Evolutionary conservation across 805 yeast species (phyloP), one percentile per base, ranked within the genome.

Genomic region (Wickerhamiella sorbophila): DNA sequence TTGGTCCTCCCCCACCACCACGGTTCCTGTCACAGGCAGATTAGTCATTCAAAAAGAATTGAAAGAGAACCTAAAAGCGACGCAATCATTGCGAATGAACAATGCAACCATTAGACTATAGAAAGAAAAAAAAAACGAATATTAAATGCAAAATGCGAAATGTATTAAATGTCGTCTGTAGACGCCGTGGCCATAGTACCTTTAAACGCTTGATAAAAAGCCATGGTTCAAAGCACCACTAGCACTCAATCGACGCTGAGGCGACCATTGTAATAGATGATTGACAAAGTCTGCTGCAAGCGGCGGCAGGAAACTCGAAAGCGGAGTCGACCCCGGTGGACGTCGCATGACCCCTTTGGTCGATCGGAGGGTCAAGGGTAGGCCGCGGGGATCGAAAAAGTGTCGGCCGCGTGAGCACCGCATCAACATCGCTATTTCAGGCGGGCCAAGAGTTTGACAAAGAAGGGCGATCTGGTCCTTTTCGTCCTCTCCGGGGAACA

Each of bases 401-500:
- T 60, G 34, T 31, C 51, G 48, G 2, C 59, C 52, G 8, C 70
- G 50, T 8, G 60, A 46, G 41, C 66, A 58, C n/a, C 48, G 44
- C 32, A 47, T 50, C 18, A 66, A 44, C 33, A 63, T 42, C 2
- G 43, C 27, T 49, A 69, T 71, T 44, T 70, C 77, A 4, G 97
- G 97, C 3, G 93, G 88, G 1, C 98, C 98, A 52, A 88, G 67
- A 36, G 86, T 64, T 60, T 88, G 86, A 31, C 94, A 78, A 47
- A 91, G 86, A 57, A 88, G 94, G 50, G 88, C 78, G 48, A 91
- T 67, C 61, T 91, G 98, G 48, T 84, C 70, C 56, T 79, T 72
- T 40, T 95, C 94, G 46, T 82, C 79, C 52, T 77, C 83, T 36
- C 98, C 97, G 62, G 87, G 95, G 65, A 91, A 91, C n/a, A 91